Conservation (phyloP, 768 basidiomycete genomes). For the Agaricus subrufescens region DNA sequence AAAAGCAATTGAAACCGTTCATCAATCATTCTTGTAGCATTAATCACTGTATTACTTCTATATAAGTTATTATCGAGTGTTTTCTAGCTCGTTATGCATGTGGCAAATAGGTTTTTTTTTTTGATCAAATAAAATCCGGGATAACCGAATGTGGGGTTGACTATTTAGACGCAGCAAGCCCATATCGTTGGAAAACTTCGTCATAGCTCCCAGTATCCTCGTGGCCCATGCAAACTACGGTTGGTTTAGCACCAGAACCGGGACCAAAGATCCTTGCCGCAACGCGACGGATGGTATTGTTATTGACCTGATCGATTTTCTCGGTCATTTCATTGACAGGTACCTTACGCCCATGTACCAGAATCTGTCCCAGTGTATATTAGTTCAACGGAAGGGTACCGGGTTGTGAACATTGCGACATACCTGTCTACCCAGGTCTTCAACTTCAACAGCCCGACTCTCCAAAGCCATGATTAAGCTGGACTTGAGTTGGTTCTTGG, state of each 20-base stretch:
- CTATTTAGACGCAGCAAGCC: conserved; percentile 35
- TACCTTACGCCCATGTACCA: conserved; percentile 83
- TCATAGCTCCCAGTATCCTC: conserved; percentile 71
- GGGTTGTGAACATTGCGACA: background rate
- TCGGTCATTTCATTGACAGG: conserved; percentile 88
- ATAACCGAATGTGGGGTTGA: conserved; percentile 2
- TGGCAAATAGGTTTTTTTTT: background rate
- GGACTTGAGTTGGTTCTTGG: conserved; percentile 94
- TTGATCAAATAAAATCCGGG: background rate
- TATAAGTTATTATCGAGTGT: too few relatives aligned
- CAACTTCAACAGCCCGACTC: conserved; percentile 78
- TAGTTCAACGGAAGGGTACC: background rate
- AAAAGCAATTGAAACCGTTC: conserved; percentile 8
- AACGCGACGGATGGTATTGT: conserved; percentile 68
- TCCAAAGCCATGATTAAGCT: conserved; percentile 94
- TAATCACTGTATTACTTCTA: background rate
- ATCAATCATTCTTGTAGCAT: background rate
- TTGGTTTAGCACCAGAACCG: conserved; percentile 57
- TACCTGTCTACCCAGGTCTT: conserved; percentile 89
- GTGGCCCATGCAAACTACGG: conserved; percentile 80
- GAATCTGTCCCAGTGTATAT: conserved; percentile 41
- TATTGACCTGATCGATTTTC: conserved; percentile 73
- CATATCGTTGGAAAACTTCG: conserved; percentile 63
- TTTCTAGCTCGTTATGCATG: background rate
- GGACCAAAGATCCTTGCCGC: conserved; percentile 73